Evolutionary conservation across 352 stramenopile species (phyloP), one percentile per base, ranked within the genome.

Genomic region (Phytophthora hibernalis): DNA sequence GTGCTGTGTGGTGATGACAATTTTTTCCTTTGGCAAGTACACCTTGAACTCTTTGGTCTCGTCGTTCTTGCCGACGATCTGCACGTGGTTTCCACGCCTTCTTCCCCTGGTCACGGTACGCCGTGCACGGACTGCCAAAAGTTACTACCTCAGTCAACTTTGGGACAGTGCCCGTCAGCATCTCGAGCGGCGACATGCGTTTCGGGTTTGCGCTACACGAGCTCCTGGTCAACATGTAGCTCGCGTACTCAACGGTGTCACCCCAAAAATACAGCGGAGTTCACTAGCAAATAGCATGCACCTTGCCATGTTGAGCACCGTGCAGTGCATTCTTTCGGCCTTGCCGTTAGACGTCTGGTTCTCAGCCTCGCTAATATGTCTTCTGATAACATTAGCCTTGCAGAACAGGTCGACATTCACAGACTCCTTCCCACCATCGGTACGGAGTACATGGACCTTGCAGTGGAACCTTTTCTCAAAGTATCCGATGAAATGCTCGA

Each of bases 311-410:
- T 80, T 79, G 20, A 80, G 58, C 7, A 80, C 50, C 0, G 64
- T 78, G 0, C 59, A n/a, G 22, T 76, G 68, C 61, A 83, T 76
- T 2, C 71, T 40, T 40, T 80, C 71, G 0, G 63, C 63, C 28
- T 82, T 80, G 1, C 61, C 71, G 31, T 74, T 83, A 0, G 48
- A 55, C 6, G 64, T 56, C 26, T 68, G 49, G 43, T 78, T 83
- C 16, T 63, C 20, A 0, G 48, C 45, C n/a, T 82, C 70, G 13
- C 54, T 66, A 1, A 70, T 28, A 12, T 83, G 67, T 5, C 70
- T 37, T 0, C 43, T 26, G 2, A 74, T 45, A 1, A 63, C 70
- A 0, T 26, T 53, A 1, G 30, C 4, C 2, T 58, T 47, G 30
- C 68, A 78, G 35, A 78, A 78, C 0, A 68, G 60, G n/a, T 64